Evolutionary conservation across 2,329 filamentous ascomycete genomes (phyloP), one percentile per base, ranked within the genome.

Genomic region (Cordyceps farinosa): DNA sequence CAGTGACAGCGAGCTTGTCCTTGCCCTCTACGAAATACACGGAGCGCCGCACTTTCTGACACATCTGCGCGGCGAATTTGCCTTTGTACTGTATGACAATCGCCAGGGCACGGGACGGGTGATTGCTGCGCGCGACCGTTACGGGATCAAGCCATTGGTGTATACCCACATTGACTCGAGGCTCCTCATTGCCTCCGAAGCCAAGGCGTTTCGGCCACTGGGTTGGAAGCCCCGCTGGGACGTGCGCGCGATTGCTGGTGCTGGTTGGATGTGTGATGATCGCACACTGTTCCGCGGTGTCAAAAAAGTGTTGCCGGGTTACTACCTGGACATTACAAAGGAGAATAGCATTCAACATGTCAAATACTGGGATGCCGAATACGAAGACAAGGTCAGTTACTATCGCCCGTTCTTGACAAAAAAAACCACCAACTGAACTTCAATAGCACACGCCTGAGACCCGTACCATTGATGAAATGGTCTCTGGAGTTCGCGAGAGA

Each of bases 121-220:
- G 47, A 70, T 86, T 44, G 81, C 79, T 0, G 82, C 75, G 1
- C 71, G 82, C 22, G 84, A 87, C 68, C 77, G 83, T 0, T 85
- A 79, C 68, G 84, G 84, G 3, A 82, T 86, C 67, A 86, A 86
- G 69, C 82, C 83, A 2, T 74, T 86, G 22, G 81, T 82, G 63
- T 85, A 79, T 72, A 84, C 81, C 0, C 64, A 77, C 1, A 66
- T 75, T 1, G 70, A 70, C 6, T 73, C 71, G 6, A 71, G 73
- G 62, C 62, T 86, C 3, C 69, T 84, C 13, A 69, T 85, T 0
- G 81, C 82, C 6, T 74, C 82, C 0, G 84, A 87, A 68, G 78
- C 79, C 64, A 86, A 86, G 68, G 82, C 79, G 0, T 83, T 85
- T 67, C 66, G 80, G 52, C 71, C 81, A 1, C 67, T 84, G 61